Conservation (phyloP, 2,329 filamentous ascomycete species). For the Phyllosticta capitalensis region DNA sequence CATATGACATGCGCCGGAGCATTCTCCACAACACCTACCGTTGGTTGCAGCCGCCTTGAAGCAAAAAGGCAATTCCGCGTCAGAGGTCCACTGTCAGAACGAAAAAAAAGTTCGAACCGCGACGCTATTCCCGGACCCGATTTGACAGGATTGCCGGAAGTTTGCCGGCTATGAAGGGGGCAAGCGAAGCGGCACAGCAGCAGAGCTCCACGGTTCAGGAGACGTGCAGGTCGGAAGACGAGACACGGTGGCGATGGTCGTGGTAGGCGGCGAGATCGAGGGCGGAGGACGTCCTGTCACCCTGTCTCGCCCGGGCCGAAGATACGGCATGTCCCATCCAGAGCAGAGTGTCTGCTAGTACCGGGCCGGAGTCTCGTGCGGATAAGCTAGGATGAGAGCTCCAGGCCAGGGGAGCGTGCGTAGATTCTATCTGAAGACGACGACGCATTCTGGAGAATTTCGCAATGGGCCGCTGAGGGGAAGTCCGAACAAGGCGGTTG, state of each 20-base stretch:
- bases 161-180: background rate
- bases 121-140: background rate
- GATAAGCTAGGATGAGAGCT: background rate
- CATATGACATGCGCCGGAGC: background rate
- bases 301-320: background rate
- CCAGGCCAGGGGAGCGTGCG: background rate
- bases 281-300: no score
- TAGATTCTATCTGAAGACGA: no score
- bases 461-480: background rate
- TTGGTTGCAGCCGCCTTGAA: background rate
- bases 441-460: background rate
- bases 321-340: background rate
- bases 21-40: no score
- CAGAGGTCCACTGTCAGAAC: background rate
- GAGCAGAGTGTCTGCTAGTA: background rate
- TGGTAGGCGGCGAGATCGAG: background rate
- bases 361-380: no score
- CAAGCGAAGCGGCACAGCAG: background rate
- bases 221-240: background rate
- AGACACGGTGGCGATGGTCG: background rate
- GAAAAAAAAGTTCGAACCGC: background rate
- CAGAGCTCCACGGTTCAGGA: background rate
- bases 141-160: no score
- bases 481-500: background rate
- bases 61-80: background rate